Evolutionary conservation across 2,329 filamentous ascomycete genomes (phyloP).

Genomic region (Monosporascus cannonballus): DNA sequence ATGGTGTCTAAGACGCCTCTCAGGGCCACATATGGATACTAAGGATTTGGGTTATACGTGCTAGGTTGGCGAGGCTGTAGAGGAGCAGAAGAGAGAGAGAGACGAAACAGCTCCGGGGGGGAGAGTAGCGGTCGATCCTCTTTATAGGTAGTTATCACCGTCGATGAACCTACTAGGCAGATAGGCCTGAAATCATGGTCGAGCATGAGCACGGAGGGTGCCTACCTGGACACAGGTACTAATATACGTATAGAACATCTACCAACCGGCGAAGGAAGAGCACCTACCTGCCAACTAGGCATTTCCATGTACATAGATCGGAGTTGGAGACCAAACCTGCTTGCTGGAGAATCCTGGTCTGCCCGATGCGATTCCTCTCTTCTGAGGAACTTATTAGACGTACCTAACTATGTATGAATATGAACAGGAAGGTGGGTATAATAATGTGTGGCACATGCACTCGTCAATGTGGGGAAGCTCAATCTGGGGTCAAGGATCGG

Average conservation of each 20-base stretch:
- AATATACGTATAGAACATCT: slow-evolving; percentile 3
- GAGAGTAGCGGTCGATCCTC: neutral
- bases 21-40: slow-evolving; percentile 9
- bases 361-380: too few relatives aligned
- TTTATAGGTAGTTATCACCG: neutral
- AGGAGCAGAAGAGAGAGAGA: slow-evolving; percentile 1
- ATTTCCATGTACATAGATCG: too few relatives aligned
- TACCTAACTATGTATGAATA: too few relatives aligned
- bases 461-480: neutral
- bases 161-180: too few relatives aligned
- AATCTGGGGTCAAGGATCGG: neutral
- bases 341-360: too few relatives aligned
- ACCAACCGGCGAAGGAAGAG: slow-evolving; percentile 2
- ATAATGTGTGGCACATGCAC: neutral
- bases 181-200: too few relatives aligned
- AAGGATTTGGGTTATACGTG: slow-evolving; percentile 3
- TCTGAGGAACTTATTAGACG: too few relatives aligned
- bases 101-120: slow-evolving; percentile 1
- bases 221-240: neutral
- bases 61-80: slow-evolving; percentile 4
- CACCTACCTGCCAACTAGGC: neutral
- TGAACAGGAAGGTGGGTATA: too few relatives aligned
- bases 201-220: too few relatives aligned
- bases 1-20: slow-evolving; percentile 20
- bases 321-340: too few relatives aligned